Percentiles rank a stretch among this genome's conserved stretches.
phyloP scores from a whole-genome alignment of 2,329 filamentous ascomycete genomes.

The Penicillium sumatraense region DNA sequence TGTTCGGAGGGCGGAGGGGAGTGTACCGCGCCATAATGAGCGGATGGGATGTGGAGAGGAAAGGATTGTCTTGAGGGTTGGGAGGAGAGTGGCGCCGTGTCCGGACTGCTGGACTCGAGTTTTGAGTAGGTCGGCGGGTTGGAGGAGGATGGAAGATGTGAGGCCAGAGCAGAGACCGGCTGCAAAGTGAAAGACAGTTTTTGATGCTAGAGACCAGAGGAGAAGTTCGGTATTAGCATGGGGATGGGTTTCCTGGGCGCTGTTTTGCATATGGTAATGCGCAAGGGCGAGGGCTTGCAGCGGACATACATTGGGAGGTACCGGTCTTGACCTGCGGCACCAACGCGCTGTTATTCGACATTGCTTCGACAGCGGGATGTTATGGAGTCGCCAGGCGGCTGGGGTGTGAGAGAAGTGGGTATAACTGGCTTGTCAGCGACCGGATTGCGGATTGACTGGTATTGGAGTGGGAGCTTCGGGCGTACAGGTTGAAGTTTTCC shows the following conservation, averaged over 20 bases:
- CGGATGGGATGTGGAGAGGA: conserved; percentile 68
- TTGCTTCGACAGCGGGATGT: conserved; percentile 13
- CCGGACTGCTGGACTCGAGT: conserved; percentile 91
- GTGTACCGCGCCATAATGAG: conserved; percentile 87
- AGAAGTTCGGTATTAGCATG: neutral
- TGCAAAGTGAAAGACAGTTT: conserved; percentile 75
- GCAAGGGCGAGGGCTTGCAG: conserved; percentile 3
- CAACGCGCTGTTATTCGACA: conserved; percentile 38
- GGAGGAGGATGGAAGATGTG: conserved; percentile 84
- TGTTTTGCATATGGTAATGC: neutral
- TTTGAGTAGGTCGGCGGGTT: conserved; percentile 95
- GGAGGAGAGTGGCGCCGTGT: conserved; percentile 66
- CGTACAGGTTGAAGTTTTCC: conserved; percentile 7
- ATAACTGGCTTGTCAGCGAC: neutral
- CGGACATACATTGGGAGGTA: conserved; percentile 35
- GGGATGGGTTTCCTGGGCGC: no score
- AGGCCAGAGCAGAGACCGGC: conserved; percentile 88
- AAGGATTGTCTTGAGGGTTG: conserved; percentile 72
- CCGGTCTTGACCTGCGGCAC: conserved; percentile 34
- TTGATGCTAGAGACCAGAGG: conserved; percentile 41
- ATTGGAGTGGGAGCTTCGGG: conserved; percentile 2
- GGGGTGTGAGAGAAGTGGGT: neutral
- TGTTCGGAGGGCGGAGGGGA: conserved; percentile 90
- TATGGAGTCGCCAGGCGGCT: conserved; percentile 8
- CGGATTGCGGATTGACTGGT: conserved; percentile 15